A percentile compares a stretch with the other conserved stretches of the same genome.
phyloP scores from a whole-genome alignment of 192 early-diverging fungal genomes.

The Rhizophagus clarus region DNA sequence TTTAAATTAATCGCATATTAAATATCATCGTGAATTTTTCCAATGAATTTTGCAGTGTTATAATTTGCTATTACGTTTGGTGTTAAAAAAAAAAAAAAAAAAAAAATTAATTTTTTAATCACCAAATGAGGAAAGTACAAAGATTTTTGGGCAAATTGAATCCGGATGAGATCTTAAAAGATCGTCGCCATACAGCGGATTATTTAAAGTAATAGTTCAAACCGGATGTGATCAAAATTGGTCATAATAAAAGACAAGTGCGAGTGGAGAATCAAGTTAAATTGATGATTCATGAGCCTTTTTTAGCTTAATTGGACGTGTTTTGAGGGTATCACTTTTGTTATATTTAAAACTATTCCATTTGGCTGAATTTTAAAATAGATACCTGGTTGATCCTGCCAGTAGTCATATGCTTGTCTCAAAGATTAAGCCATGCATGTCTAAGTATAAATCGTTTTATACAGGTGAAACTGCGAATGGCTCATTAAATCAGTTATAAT shows the following conservation, averaged over 20 bases:
- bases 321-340: neutral
- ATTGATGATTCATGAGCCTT: neutral
- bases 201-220: neutral
- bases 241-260: neutral
- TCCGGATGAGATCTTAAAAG: neutral
- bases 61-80: neutral
- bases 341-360: no score
- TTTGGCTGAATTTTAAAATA: conserved; percentile 22
- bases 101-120: neutral
- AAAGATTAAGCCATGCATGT: conserved; percentile 83
- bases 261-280: neutral
- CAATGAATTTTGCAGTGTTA: neutral
- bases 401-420: conserved; percentile 79
- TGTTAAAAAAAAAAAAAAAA: neutral
- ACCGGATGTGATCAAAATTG: neutral
- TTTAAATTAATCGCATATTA: neutral
- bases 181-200: no score
- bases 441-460: conserved; percentile 42
- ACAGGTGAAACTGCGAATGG: conserved; percentile 74
- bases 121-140: neutral
- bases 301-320: neutral
- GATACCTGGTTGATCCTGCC: conserved; percentile 78
- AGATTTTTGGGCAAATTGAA: neutral
- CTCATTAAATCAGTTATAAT: conserved; percentile 89
- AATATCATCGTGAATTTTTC: neutral